phyloP scores from a whole-genome alignment of 2,329 filamentous ascomycete species.

The Cryphonectria radicalis region DNA sequence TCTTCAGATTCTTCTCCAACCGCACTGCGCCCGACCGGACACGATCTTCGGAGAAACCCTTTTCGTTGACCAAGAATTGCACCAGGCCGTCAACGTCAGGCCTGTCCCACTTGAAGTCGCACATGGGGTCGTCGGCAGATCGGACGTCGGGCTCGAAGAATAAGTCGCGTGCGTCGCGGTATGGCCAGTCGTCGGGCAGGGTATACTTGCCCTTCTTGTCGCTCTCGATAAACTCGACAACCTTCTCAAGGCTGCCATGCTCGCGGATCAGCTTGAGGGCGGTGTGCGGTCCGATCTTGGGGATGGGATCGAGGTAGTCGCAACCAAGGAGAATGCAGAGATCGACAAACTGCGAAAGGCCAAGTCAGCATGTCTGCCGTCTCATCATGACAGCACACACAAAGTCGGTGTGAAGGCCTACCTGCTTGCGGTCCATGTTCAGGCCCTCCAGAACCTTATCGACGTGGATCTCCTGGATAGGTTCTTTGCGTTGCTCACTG shows the following conservation, averaged over 20 bases:
- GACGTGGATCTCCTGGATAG: constrained; percentile 92
- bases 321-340: constrained; percentile 97
- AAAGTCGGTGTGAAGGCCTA: constrained; percentile 41
- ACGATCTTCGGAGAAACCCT: constrained; percentile 95
- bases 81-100: constrained; percentile 90
- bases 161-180: constrained; percentile 84
- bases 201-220: constrained; percentile 79
- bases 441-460: constrained; percentile 86
- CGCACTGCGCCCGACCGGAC: constrained; percentile 79
- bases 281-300: constrained; percentile 89
- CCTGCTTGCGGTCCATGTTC: constrained; percentile 85
- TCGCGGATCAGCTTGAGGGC: constrained; percentile 94
- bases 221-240: constrained; percentile 79
- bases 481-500: constrained; percentile 95
- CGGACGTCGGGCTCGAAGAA: constrained; percentile 93
- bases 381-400: background rate
- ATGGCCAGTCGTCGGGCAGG: constrained; percentile 97
- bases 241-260: constrained; percentile 82
- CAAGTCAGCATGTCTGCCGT: constrained; percentile 8
- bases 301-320: constrained; percentile 95
- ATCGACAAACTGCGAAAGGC: constrained; percentile 78
- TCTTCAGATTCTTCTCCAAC: constrained; percentile 89
- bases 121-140: constrained; percentile 78
- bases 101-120: constrained; percentile 97
- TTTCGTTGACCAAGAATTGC: constrained; percentile 87